A percentile compares a stretch with the other conserved stretches of the same genome.
These are phyloP conservation scores for Pseudoscleropodium purum DNA, from an alignment of 225 moss, liverwort and hornwort species.

Conservation along the genomic window DNA sequence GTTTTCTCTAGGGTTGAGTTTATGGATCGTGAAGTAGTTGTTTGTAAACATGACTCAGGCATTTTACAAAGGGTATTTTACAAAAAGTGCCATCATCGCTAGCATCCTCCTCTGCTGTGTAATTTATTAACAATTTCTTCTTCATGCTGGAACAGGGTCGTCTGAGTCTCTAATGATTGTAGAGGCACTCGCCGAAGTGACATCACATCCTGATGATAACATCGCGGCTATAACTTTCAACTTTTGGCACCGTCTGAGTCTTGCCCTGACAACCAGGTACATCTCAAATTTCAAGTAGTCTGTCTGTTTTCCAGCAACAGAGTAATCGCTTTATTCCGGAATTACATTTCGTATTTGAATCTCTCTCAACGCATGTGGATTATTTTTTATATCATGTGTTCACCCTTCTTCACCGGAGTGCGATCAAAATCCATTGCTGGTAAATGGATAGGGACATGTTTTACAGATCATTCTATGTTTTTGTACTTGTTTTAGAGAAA, in stretches of 20 bases:
- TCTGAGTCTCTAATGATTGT: constrained; percentile 82
- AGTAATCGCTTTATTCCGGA: neutral
- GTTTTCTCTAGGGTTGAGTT: neutral
- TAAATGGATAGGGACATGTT: neutral
- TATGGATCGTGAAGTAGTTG: neutral
- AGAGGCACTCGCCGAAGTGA: constrained; percentile 89
- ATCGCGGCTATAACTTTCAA: constrained; percentile 78
- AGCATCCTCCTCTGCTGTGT: neutral
- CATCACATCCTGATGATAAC: constrained; percentile 79
- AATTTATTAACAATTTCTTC: neutral
- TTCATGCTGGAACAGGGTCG: constrained; percentile 13
- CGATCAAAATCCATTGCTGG: neutral
- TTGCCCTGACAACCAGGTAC: constrained; percentile 49
- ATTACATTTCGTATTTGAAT: neutral
- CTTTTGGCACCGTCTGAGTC: constrained; percentile 78
- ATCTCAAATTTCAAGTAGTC: neutral
- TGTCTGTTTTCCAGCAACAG: neutral
- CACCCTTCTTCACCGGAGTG: neutral
- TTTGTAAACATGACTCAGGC: neutral
- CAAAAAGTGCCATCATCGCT: neutral
- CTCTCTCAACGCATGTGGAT: neutral
- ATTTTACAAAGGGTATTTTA: neutral
- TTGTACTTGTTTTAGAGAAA: neutral
- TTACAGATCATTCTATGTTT: neutral
- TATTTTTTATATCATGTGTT: neutral